Base-by-base conservation (phyloP, 495 filamentous ascomycete species). In the Penicillium herquei region DNA sequence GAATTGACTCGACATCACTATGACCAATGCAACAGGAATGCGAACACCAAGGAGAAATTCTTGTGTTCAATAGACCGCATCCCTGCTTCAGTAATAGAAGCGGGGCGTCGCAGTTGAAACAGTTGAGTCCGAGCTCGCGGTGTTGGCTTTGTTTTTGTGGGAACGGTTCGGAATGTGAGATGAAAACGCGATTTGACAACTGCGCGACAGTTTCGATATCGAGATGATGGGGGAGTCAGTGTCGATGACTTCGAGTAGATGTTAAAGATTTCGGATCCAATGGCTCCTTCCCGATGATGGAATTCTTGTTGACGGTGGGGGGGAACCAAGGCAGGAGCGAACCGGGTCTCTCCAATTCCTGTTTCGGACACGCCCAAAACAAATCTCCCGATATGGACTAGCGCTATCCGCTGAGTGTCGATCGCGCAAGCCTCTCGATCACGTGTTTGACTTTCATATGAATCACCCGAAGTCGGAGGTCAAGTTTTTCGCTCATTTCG, bases 351-450 rank as follows among this genome's bases (percentile, higher is more conserved):
- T 57, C 64, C 61, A 56, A 56, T 57, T 49, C 63, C 45, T 40
- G 50, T 39, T 40, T 14, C 17, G 53, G 58, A 57, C 54, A 21
- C 52, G 54, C 54, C 57, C 60, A 69, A 72, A 77, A 77, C 74
- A 77, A 77, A 76, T 75, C 70, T 77, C 74, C 70, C 61, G 47
- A 73, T 70, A 40, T 21, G 68, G 72, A 52, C 64, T 67, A 57
- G 73, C 51, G 45, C 51, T 13, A 63, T 69, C 65, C 70, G 64
- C 66, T 71, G 68, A 69, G 4, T 26, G 21, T 26, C 61, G 54
- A 51, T 44, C 39, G 48, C 51, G 37, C 21, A 52, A 39, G 52
- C 58, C 49, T 54, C 50, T 45, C 3, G 42, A 51, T 64, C 59
- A 61, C 58, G 54, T 59, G 63, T 49, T 56, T 26, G 21, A 26